phyloP scores from a whole-genome alignment of 176 grass and related monocot species.

The Carex kokanica region DNA sequence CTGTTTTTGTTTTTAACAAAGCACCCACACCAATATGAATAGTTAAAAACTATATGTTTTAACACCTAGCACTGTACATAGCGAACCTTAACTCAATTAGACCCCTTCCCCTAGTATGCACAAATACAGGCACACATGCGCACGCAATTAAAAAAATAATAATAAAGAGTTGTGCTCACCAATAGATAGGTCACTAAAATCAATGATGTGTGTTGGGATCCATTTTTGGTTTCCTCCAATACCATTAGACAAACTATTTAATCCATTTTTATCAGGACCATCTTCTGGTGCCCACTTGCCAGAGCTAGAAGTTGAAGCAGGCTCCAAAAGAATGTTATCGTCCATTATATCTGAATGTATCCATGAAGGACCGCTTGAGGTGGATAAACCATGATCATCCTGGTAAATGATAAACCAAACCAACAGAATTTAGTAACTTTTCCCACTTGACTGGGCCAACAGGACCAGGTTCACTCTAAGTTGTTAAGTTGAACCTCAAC shows the following conservation, averaged over 20 bases:
- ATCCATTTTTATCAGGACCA: conserved; percentile 28
- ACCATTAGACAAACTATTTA: conserved; percentile 22
- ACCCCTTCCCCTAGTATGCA: background rate
- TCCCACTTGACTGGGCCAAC: background rate
- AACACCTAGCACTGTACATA: background rate
- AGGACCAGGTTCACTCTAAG: background rate
- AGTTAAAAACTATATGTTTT: background rate
- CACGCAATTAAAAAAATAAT: background rate
- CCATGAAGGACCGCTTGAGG: conserved; percentile 57
- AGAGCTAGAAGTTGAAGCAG: conserved; percentile 8
- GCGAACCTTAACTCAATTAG: background rate
- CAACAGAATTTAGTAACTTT: background rate
- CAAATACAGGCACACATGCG: background rate
- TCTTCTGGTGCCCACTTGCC: background rate
- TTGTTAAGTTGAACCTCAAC: background rate
- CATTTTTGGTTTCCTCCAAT: conserved; percentile 36
- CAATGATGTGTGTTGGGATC: conserved; percentile 79
- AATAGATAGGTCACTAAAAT: conserved; percentile 83
- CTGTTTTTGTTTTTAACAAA: background rate
- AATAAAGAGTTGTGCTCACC: conserved; percentile 42
- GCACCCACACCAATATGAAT: background rate
- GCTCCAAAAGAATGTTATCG: conserved; percentile 81
- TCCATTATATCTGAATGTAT: conserved; percentile 99
- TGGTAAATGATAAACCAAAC: conserved; percentile 30
- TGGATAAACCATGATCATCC: conserved; percentile 40